Base-by-base conservation (phyloP, 176 grass and related monocot species). In the Lolium rigidum region DNA sequence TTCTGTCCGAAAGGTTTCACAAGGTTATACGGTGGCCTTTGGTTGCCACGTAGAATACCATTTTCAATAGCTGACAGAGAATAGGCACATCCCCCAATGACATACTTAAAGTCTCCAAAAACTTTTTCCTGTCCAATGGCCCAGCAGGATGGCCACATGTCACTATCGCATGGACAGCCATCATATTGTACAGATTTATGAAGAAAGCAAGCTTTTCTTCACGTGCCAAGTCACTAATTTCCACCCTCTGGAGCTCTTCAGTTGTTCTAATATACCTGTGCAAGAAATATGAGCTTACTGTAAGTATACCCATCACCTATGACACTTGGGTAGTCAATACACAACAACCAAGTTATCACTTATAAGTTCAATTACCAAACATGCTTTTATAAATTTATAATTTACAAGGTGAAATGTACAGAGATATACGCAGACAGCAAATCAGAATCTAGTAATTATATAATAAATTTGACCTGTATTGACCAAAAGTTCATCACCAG, bases 181-280 rank as follows among this genome's bases (percentile, higher is more conserved):
- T 98, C 95, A 94, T 98, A 70, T 98, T 98, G 78, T 98, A 98
- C 13, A 98, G 78, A 82, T 98, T 98, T 90, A 98, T 92, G 83
- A 98, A 98, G 87, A 98, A 98, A 74, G 95, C 80, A 58, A 98
- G 86, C 39, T 93, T 98, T 83, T 98, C 95, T 89, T 98, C 95
- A 67, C 91, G 93, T 84, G 91, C 92, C 41, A 95, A 66, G 21
- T 83, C 77, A 88, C 89, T 84, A 52, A 87, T 82, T 73, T 93
- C 89, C 61, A 95, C 93, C 88, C 95, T 94, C 68, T 95, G 95
- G 54, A 98, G 93, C 85, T 98, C 95, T 84, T 98, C 91, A 35
- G 85, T 94, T 88, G 85, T 98, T 85, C 95, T 92, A 83, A 95
- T 79, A 63, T 95, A 98, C 85, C 95, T 98, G 78, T 61, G 59